Evolutionary conservation across 2,329 filamentous ascomycete species (phyloP).

Genomic region (Aurifilum marmelostoma): DNA sequence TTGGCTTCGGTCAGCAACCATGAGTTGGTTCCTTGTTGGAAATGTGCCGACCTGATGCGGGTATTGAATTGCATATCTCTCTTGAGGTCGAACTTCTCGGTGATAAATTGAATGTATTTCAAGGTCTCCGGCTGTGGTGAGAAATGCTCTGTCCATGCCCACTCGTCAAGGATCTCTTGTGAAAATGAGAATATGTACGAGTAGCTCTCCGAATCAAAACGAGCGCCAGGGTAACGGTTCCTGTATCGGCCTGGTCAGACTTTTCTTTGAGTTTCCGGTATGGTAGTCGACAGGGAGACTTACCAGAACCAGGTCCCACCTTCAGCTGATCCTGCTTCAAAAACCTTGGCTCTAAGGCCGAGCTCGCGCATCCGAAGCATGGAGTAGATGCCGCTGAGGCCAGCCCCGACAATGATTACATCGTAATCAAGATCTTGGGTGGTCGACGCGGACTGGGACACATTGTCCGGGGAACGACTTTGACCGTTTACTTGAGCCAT

Average conservation of each 20-base stretch:
- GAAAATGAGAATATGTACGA: slow-evolving; percentile 49
- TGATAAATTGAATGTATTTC: slow-evolving; percentile 44
- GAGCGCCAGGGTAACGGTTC: slow-evolving; percentile 32
- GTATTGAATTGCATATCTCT: slow-evolving; percentile 12
- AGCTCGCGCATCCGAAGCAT: slow-evolving; percentile 17
- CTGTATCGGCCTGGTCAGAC: neutral
- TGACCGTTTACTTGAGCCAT: neutral
- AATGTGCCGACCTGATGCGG: slow-evolving; percentile 26
- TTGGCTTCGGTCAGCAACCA: slow-evolving; percentile 7
- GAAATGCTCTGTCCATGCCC: slow-evolving; percentile 44
- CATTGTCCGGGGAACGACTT: neutral
- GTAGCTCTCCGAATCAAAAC: slow-evolving; percentile 51
- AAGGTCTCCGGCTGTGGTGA: slow-evolving; percentile 42
- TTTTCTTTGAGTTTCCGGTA: too few species aligned
- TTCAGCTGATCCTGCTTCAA: slow-evolving; percentile 17
- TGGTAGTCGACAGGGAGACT: neutral
- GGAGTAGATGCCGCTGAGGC: slow-evolving; percentile 21
- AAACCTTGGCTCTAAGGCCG: slow-evolving; percentile 15
- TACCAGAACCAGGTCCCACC: slow-evolving; percentile 20
- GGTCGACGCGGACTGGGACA: neutral
- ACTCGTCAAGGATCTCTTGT: slow-evolving; percentile 46
- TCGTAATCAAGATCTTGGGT: slow-evolving; percentile 3
- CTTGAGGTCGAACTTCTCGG: slow-evolving; percentile 36
- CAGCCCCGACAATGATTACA: slow-evolving; percentile 23
- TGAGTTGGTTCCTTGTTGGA: slow-evolving; percentile 13